phyloP scores from a whole-genome alignment of 1,139 yeast genomes.

The Taphrina pruni region DNA sequence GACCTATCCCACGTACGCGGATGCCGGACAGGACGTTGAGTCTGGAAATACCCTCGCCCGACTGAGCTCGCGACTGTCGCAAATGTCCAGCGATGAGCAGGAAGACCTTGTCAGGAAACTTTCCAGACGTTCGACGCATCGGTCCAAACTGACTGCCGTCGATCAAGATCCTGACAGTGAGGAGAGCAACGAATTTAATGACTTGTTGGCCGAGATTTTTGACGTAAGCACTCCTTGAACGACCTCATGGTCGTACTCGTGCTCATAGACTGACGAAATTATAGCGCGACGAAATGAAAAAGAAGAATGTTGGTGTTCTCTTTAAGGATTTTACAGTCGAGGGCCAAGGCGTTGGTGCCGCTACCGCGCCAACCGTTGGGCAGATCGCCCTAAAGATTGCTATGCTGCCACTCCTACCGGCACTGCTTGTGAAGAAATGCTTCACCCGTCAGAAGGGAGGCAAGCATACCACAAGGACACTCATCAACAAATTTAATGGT shows the following conservation, averaged over 20 bases:
- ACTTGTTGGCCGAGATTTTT: conserved; percentile 33
- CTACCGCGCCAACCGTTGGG: conserved; percentile 59
- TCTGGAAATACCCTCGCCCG: conserved; percentile 18
- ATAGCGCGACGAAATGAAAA: conserved; percentile 39
- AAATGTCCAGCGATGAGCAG: conserved; percentile 17
- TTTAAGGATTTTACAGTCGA: conserved; percentile 58
- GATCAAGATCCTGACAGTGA: conserved; percentile 3
- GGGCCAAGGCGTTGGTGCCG: conserved; percentile 62
- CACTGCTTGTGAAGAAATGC: conserved; percentile 22
- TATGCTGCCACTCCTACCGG: conserved; percentile 32
- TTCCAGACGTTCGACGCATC: conserved; percentile 27
- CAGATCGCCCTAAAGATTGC: conserved; percentile 51
- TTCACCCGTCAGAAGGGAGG: conserved; percentile 1
- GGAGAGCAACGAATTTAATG: conserved; percentile 27
- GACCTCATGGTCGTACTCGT: neutral
- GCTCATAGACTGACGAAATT: neutral
- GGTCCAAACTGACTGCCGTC: neutral
- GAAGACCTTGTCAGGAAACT: conserved; percentile 24
- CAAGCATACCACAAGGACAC: conserved; percentile 46
- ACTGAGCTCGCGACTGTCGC: conserved; percentile 21
- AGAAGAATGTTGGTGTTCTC: conserved; percentile 56
- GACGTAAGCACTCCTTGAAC: conserved; percentile 4
- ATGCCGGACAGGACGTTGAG: conserved; percentile 17
- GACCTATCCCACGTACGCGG: conserved; percentile 17
- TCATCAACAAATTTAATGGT: conserved; percentile 56